A percentile compares a stretch with the other conserved stretches of the same genome.
Conservation (phyloP, 345 rosid genomes). For the Xanthoceras sorbifolium region DNA sequence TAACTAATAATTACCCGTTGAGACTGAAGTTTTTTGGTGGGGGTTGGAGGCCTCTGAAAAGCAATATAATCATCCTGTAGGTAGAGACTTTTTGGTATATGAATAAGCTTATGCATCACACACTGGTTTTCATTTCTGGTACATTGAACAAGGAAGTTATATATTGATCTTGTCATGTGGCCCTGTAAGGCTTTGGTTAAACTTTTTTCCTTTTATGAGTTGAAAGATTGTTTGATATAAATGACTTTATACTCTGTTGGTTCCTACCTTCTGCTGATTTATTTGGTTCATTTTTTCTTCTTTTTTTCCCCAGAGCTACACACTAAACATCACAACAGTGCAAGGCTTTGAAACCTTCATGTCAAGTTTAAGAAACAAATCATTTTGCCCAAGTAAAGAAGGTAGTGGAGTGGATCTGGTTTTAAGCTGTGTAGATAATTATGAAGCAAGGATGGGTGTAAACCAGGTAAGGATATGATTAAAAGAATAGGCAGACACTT, state of each 20-base stretch:
- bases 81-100: not conserved
- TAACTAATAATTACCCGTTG: not conserved
- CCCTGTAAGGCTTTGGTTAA: not conserved
- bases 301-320: conserved; percentile 59
- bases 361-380: conserved; percentile 69
- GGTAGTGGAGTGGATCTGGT: conserved; percentile 93
- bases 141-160: not conserved
- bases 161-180: not conserved
- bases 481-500: not conserved
- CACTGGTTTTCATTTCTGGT: not conserved
- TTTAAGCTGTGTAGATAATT: conserved; percentile 95
- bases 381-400: conserved; percentile 66
- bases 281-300: conserved; percentile 14
- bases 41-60: not conserved
- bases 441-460: conserved; percentile 96
- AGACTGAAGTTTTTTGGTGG: not conserved
- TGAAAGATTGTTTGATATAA: not conserved
- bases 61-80: not conserved
- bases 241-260: not conserved
- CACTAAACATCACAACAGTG: conserved; percentile 87
- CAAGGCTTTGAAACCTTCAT: conserved; percentile 92
- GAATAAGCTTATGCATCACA: too few species aligned
- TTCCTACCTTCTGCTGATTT: conserved; percentile 17
- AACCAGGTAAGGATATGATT: conserved; percentile 75
- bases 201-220: not conserved